Evolutionary conservation across 495 filamentous ascomycete genomes (phyloP), one percentile per base, ranked within the genome.

Genomic region (Trichocladium antarcticum): DNA sequence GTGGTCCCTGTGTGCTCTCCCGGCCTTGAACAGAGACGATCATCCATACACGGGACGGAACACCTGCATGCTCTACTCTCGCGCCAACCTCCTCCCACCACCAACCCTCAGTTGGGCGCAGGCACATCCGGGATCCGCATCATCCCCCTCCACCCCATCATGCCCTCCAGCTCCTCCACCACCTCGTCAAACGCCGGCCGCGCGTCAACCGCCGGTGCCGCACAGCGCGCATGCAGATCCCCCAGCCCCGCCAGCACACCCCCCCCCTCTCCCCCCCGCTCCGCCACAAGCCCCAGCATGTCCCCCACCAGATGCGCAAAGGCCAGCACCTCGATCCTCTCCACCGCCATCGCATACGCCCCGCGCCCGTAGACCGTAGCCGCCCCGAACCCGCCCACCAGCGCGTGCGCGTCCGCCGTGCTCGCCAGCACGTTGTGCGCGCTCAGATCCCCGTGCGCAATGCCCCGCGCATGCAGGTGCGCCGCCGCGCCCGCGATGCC

Each of bases 351-450:
- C 32, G 0, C 24, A 4, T 22, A 42, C 50, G 3, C 32, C 37
- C 0, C 31, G 6, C 45, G 20, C n/a, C 53, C 55, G 43, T 71
- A 73, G n/a, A 72, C 58, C 1, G 70, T 71, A 8, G 69, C 71
- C 4, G 69, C 72, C 3, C 66, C 67, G 42, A 72, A 71, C 28
- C 68, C 67, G 7, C 65, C 68, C 1, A 73, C 54, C 20, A 75
- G 46, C 8, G 67, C 70, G 51, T 74, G 66, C 6, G 58, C 62
- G 11, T 59, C 52, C 2, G 48, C 61, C 6, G 49, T 47, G 48
- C 66, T 66, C 14, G 65, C 65, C n/a, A 72, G 59, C 24, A 72
- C 64, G 49, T 70, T 70, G 46, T 70, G 66, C 31, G 71, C 66
- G 20, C 66, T 66, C 21, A 74, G 17, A 47, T 69, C 67, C 2